Conservation (phyloP, 163 green algal species). For the Volvox carteri region DNA sequence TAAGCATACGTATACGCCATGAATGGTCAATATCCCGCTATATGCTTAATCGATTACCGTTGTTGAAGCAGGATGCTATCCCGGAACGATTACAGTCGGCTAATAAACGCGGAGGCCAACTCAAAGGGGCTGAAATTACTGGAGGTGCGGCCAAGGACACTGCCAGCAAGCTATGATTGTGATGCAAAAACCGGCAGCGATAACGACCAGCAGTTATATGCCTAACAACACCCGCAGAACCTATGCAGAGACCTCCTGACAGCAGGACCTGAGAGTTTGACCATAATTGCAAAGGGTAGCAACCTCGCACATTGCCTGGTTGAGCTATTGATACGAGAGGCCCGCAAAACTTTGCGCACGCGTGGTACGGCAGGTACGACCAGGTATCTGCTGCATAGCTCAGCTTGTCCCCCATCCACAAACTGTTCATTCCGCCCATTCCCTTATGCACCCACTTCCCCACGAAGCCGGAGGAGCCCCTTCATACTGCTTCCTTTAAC, state of each 20-base stretch:
- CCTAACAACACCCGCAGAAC: background rate
- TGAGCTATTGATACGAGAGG: background rate
- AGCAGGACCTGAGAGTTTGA: background rate
- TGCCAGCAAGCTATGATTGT: background rate
- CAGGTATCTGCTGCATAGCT: background rate
- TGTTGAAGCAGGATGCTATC: no score
- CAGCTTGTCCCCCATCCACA: background rate
- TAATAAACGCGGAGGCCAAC: background rate
- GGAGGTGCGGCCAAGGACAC: background rate
- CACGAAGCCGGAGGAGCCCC: no score
- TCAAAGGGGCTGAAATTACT: background rate
- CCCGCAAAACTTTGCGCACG: background rate
- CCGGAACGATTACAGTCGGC: background rate
- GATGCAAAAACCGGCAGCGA: background rate
- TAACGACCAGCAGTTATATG: background rate
- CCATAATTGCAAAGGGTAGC: background rate
- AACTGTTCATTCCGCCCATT: background rate
- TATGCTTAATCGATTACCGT: no score
- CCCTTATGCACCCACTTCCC: no score
- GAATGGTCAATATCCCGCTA: no score
- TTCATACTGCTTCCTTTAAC: background rate
- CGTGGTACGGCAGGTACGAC: background rate
- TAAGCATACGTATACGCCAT: no score
- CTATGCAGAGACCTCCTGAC: background rate
- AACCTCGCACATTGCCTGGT: slow-evolving; percentile 7